phyloP scores from a whole-genome alignment of 495 filamentous ascomycete species.

The Penicillium robsamsonii region DNA sequence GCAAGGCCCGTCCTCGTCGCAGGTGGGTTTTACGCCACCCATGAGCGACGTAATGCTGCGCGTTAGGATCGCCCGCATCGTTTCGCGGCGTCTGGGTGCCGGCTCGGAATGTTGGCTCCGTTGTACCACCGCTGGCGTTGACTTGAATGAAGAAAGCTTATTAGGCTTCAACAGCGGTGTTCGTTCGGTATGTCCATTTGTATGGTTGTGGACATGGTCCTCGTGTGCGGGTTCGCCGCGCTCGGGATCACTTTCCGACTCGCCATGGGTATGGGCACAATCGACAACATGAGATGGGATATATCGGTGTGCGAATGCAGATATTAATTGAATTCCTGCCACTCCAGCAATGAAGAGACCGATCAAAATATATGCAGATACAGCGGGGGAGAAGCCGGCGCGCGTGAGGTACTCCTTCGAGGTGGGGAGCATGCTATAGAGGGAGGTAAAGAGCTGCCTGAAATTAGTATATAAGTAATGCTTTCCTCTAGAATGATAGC shows the following conservation, averaged over 20 bases:
- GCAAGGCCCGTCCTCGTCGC: conserved; percentile 74
- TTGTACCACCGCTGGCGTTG: conserved; percentile 27
- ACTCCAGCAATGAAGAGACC: conserved; percentile 79
- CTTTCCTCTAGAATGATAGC: conserved; percentile 17
- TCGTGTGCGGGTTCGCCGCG: conserved; percentile 23
- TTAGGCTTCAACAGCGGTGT: conserved; percentile 43
- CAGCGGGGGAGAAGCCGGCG: conserved; percentile 61
- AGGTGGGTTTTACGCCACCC: conserved; percentile 63
- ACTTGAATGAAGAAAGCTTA: conserved; percentile 21
- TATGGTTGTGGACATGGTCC: conserved; percentile 21
- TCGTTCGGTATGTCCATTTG: conserved; percentile 35
- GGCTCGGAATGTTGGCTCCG: conserved; percentile 7
- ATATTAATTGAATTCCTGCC: conserved; percentile 77
- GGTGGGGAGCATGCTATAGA: conserved; percentile 92
- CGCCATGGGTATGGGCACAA: conserved; percentile 77
- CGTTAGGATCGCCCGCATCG: conserved; percentile 38
- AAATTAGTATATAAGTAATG: conserved; percentile 11
- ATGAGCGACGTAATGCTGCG: conserved; percentile 62
- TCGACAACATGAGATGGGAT: conserved; percentile 93
- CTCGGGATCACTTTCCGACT: conserved; percentile 36
- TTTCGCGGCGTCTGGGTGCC: conserved; percentile 28
- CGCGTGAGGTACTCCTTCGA: conserved; percentile 71
- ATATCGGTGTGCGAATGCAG: conserved; percentile 73
- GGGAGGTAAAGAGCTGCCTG: conserved; percentile 79
- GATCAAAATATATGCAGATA: conserved; percentile 71